Conservation (phyloP, 352 stramenopile species). For the Pythium periplocum region DNA sequence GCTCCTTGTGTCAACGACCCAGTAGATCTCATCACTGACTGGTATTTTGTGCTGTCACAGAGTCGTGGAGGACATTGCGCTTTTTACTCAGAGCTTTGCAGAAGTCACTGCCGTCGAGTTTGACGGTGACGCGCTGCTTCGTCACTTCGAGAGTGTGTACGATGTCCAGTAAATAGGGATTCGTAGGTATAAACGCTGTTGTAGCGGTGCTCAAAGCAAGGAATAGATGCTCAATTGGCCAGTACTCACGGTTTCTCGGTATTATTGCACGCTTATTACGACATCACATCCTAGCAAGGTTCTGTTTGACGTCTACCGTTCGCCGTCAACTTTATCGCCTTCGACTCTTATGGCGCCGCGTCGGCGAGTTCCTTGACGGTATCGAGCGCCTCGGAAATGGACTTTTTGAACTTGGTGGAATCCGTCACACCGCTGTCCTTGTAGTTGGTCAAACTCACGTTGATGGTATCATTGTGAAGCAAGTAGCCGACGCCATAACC, state of each 20-base stretch:
- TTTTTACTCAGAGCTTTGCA: constrained; percentile 69
- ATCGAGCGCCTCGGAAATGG: constrained; percentile 57
- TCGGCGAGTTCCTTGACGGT: constrained; percentile 77
- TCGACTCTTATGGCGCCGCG: constrained; percentile 22
- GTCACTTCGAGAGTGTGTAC: constrained; percentile 58
- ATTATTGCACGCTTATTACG: no score
- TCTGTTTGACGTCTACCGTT: no score
- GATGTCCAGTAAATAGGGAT: constrained; percentile 8
- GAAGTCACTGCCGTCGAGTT: constrained; percentile 66
- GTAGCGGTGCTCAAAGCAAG: no score
- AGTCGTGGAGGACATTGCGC: constrained; percentile 67
- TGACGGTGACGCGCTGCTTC: constrained; percentile 51
- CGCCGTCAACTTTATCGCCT: no score
- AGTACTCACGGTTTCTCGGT: no score
- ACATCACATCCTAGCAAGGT: no score
- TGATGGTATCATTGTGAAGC: constrained; percentile 78
- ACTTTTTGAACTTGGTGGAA: constrained; percentile 60
- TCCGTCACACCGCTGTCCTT: constrained; percentile 72
- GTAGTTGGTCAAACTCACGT: constrained; percentile 85
- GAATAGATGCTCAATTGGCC: no score
- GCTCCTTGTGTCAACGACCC: neutral
- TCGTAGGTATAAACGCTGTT: no score
- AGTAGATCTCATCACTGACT: neutral
- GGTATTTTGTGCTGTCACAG: constrained; percentile 13
- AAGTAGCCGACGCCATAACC: constrained; percentile 90